Conservation (phyloP, 306 rosid genomes). For the Prunus campanulata region DNA sequence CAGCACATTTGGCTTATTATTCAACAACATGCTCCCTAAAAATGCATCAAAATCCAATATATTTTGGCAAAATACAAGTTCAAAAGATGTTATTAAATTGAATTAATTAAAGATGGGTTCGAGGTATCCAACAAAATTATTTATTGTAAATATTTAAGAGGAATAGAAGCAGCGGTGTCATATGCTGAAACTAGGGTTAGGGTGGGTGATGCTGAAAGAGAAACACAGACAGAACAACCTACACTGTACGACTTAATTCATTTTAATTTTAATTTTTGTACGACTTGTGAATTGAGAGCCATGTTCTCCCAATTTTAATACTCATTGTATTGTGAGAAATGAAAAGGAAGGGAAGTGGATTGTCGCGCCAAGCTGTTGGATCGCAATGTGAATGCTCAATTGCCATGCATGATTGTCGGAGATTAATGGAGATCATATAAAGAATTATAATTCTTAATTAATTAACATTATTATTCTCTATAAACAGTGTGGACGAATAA, state of each 20-base stretch:
- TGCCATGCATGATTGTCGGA: conserved; percentile 66
- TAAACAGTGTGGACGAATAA: neutral
- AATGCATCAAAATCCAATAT: conserved; percentile 8
- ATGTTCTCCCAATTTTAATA: conserved; percentile 20
- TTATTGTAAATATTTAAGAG: neutral
- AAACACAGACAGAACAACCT: neutral
- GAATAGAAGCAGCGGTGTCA: conserved; percentile 15
- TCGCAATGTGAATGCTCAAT: conserved; percentile 44
- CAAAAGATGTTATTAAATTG: neutral
- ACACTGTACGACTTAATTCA: neutral
- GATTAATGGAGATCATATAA: conserved; percentile 20
- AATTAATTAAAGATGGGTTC: neutral
- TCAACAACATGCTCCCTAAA: conserved; percentile 20
- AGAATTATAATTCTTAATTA: conserved; percentile 14
- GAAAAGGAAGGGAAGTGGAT: conserved; percentile 9
- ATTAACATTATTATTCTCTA: conserved; percentile 22
- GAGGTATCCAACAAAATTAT: neutral
- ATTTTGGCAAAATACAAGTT: neutral
- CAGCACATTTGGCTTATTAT: neutral
- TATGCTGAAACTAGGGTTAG: neutral
- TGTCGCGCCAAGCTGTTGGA: conserved; percentile 53
- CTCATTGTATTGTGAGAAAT: neutral
- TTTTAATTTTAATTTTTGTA: neutral
- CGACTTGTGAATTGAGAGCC: conserved; percentile 25
- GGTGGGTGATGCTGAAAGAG: neutral